Base-by-base conservation (phyloP, 225 moss, liverwort and hornwort genomes). In the Climacium dendroides region DNA sequence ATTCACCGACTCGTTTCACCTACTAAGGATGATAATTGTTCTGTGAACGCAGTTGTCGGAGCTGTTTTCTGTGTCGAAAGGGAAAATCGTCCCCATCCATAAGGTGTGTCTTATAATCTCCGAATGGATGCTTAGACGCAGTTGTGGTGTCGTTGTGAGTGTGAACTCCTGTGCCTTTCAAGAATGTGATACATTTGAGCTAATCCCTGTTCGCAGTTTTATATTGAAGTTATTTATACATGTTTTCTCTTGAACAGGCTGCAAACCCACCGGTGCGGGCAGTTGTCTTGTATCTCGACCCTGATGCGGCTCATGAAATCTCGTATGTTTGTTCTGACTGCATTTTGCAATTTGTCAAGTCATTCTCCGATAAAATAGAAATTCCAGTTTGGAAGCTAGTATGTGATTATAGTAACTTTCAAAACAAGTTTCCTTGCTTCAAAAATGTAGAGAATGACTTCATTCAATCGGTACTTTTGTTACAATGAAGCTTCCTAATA, bases 221-320 rank as follows among this genome's bases (percentile, higher is more conserved):
- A 19, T 35, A 47, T 37, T 80, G 58, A 82, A 82, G 65, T 82
- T 81, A 35, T 43, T 79, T 35, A 32, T 80, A 69, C 75, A 32
- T 43, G 48, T 32, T 67, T 90, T 87, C 85, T 87, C 69, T 87
- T 90, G 50, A 43, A 79, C 91, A 96, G 97, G 94, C 91, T 88
- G 95, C 96, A 72, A 87, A 90, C 71, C 97, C 98, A 78, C 92
- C 97, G 67, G 98, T 98, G 91, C 94, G 98, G 86, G 98, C 98
- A 82, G 89, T 88, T 83, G 95, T 98, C 71, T 92, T 96, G 83
- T 43, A 96, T 85, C 95, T 98, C 57, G 89, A 95, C 87, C 88
- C 90, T 47, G 85, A 91, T 74, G 90, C 89, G 78, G 95, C 97
- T 75, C 92, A 88, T 89, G 90, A 90, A 88, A 97, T 98, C 75